These are phyloP conservation scores for Phoma herbarum DNA, from an alignment of 2,329 filamentous ascomycete genomes.

Conservation along the genomic window DNA sequence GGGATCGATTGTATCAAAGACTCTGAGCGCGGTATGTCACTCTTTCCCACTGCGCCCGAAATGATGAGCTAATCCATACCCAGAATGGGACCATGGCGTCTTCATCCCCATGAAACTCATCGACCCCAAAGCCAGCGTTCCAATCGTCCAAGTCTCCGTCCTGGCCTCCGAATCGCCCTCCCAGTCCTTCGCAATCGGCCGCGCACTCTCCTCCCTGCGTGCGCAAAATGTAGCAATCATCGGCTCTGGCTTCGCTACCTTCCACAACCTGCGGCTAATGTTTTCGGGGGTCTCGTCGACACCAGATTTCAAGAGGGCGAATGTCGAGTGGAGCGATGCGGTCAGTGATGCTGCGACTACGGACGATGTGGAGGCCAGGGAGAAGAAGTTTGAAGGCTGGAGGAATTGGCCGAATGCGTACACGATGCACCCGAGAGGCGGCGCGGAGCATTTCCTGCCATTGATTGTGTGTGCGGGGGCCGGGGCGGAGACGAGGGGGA, in stretches of 20 bases:
- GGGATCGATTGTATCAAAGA: slow-evolving; percentile 55
- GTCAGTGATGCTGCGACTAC: slow-evolving; percentile 55
- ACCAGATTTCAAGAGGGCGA: slow-evolving; percentile 43
- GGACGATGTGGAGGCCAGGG: slow-evolving; percentile 49
- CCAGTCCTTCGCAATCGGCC: slow-evolving; percentile 62
- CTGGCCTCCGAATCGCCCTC: slow-evolving; percentile 61
- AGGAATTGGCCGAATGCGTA: slow-evolving; percentile 59
- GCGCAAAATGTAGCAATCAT: slow-evolving; percentile 65
- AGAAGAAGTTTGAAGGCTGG: slow-evolving; percentile 58
- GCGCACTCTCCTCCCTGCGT: slow-evolving; percentile 61
- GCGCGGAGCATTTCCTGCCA: slow-evolving; percentile 68
- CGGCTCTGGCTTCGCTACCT: slow-evolving; percentile 67
- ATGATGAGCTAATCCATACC: slow-evolving; percentile 1
- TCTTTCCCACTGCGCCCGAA: not conserved
- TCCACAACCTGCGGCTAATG: slow-evolving; percentile 65
- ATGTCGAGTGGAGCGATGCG: slow-evolving; percentile 58
- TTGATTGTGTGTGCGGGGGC: slow-evolving; percentile 66
- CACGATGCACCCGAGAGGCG: slow-evolving; percentile 63
- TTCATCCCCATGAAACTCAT: slow-evolving; percentile 67
- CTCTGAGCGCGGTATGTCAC: slow-evolving; percentile 40
- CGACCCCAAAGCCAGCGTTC: slow-evolving; percentile 61
- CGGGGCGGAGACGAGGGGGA: slow-evolving; percentile 54
- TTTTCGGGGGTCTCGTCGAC: slow-evolving; percentile 42
- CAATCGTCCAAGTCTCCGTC: slow-evolving; percentile 67
- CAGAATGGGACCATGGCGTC: slow-evolving; percentile 68